Base-by-base conservation (phyloP, 208 protist species). In the Leishmania turanica region DNA sequence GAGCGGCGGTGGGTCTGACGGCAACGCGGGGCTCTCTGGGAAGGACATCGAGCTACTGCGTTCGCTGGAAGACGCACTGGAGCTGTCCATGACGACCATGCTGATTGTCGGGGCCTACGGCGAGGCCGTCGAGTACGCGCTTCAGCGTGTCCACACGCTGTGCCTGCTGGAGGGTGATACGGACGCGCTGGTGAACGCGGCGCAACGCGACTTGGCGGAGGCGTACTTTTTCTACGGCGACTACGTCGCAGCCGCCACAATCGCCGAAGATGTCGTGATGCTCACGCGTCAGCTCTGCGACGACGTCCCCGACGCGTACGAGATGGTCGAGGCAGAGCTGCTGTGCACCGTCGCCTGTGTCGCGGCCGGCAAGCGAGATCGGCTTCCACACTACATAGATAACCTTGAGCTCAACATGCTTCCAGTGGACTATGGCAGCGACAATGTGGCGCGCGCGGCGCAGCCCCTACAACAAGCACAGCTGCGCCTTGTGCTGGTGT, bases 141-240 rank as follows among this genome's bases (percentile, higher is more conserved):
- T 90, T 58, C 88, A 94, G 80, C 90, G 88, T 27, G 88, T 92
- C n/a, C 88, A 94, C 71, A 84, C 79, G 9, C 75, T 90, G 53
- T 92, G 87, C 76, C 56, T 92, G 58, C 64, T 87, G 62, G 81
- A 90, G 49, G 83, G 87, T 24, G 86, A 88, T 77, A 90, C 87
- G 21, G 89, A 82, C 19, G 81, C 79, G 1, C 72, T 84, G 9
- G 88, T 94, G 56, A 87, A 85, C 78, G 84, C 78, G 4, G 88
- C 88, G 27, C 88, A 91, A 81, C 84, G 85, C 45, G 88, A 91
- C 62, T 80, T 92, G 5, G 83, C 86, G 0, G 90, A 94, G 76
- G 53, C 86, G 15, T 89, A 84, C 79, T 70, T 88, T 64, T 86
- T 89, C 77, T 88, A 88, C 75, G 90, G 88, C 58, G 88, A 91